Conservation (phyloP, 768 basidiomycete genomes). For the Nidula microcarpa region DNA sequence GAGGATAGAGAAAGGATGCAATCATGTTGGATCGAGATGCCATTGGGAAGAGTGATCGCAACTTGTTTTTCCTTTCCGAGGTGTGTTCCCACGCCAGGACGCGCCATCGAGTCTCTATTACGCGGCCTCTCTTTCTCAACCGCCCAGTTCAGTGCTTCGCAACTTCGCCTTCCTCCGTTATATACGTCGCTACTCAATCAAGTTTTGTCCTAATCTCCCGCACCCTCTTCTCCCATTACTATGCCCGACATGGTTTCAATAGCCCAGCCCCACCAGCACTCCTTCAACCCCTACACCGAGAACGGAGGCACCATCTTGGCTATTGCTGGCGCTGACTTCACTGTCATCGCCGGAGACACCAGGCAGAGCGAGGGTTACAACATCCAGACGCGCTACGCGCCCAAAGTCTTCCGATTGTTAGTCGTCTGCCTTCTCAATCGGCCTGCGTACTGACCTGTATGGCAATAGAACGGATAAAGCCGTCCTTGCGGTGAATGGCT, state of each 20-base stretch:
- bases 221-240: constrained; percentile 1
- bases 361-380: constrained; percentile 95
- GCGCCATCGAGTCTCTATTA: constrained; percentile 34
- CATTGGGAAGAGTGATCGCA: background rate
- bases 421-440: constrained; percentile 19
- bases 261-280: constrained; percentile 45
- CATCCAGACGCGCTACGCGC: constrained; percentile 96
- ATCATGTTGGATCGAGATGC: background rate
- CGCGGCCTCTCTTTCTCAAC: constrained; percentile 34
- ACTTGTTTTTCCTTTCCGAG: background rate
- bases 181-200: constrained; percentile 14
- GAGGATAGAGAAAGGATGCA: constrained; percentile 17
- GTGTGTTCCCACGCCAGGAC: constrained; percentile 33
- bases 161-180: constrained; percentile 19
- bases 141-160: no score
- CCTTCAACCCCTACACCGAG: constrained; percentile 87
- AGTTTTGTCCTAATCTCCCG: constrained; percentile 8
- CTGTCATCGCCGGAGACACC: constrained; percentile 95
- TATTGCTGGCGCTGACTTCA: constrained; percentile 91
- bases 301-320: constrained; percentile 97
- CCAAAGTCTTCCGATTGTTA: constrained; percentile 92
- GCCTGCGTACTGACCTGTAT: constrained; percentile 4
- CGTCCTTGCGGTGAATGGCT: constrained; percentile 94
- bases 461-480: constrained; percentile 80
- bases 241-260: constrained; percentile 37